Evolutionary conservation across 208 protist species (phyloP).

Genomic region (Endotrypanum monterogeii): DNA sequence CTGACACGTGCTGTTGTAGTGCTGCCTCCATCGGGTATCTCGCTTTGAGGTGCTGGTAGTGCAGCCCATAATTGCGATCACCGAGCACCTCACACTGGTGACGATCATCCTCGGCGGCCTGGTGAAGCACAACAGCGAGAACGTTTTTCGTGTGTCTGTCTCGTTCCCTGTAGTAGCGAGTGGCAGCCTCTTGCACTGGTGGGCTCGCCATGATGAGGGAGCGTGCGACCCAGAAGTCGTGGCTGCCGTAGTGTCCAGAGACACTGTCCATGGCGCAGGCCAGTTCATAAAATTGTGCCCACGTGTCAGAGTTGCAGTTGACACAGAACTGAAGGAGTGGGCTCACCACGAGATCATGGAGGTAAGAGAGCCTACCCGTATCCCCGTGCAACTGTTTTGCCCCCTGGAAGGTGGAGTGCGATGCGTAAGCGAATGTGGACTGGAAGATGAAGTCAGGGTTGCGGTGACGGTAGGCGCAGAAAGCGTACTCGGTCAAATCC

Average conservation of each 20-base stretch:
- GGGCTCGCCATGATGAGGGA: constrained; percentile 43
- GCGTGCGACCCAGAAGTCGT: constrained; percentile 52
- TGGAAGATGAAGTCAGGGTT: constrained; percentile 36
- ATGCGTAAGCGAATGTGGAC: constrained; percentile 19
- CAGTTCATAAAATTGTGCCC: constrained; percentile 17
- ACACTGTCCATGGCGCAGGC: constrained; percentile 29
- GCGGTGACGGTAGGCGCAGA: constrained; percentile 44
- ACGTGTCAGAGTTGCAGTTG: constrained; percentile 26
- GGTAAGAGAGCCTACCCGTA: not conserved
- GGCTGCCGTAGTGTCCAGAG: constrained; percentile 34
- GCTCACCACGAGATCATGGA: constrained; percentile 46
- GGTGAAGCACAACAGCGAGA: constrained; percentile 43
- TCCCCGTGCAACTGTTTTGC: not conserved
- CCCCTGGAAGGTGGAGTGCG: not conserved
- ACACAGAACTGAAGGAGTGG: constrained; percentile 53
- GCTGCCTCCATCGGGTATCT: constrained; percentile 35
- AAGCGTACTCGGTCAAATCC: constrained; percentile 25
- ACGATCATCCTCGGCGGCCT: constrained; percentile 5
- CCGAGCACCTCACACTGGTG: constrained; percentile 24
- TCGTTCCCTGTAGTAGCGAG: constrained; percentile 27
- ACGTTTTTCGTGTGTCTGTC: constrained; percentile 8
- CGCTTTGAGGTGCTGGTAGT: constrained; percentile 50
- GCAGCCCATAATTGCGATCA: constrained; percentile 32
- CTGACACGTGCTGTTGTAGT: constrained; percentile 27
- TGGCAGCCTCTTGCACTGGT: constrained; percentile 28